These are phyloP conservation scores for Xylaria flabelliformis DNA, from an alignment of 495 filamentous ascomycete genomes.

Conservation along the genomic window DNA sequence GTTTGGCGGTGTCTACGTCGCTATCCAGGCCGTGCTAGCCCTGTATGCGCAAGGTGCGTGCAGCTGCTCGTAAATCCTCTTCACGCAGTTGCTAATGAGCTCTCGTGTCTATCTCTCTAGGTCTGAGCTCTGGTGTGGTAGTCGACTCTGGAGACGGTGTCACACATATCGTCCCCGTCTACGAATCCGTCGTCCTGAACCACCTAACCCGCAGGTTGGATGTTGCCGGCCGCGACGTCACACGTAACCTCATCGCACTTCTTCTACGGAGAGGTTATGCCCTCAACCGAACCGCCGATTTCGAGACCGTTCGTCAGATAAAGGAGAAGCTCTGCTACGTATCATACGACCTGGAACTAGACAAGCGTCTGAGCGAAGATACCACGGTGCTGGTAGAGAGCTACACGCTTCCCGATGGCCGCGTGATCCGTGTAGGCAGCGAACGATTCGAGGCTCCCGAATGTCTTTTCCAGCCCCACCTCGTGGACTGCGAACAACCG, in stretches of 20 bases:
- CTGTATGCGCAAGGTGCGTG: constrained; percentile 90
- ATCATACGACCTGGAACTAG: constrained; percentile 95
- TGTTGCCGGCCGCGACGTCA: constrained; percentile 96
- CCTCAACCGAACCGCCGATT: constrained; percentile 97
- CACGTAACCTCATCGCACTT: constrained; percentile 93
- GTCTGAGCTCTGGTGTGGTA: constrained; percentile 93
- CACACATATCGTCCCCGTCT: constrained; percentile 97
- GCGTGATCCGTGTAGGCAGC: constrained; percentile 92
- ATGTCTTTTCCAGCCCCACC: constrained; percentile 97
- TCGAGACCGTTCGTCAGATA: constrained; percentile 98
- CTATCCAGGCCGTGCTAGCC: constrained; percentile 96
- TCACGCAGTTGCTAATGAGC: background rate
- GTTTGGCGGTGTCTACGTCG: constrained; percentile 97
- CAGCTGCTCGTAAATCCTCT: background rate
- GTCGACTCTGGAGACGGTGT: constrained; percentile 98
- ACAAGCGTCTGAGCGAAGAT: constrained; percentile 94
- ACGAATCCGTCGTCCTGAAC: constrained; percentile 95
- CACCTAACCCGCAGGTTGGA: constrained; percentile 93
- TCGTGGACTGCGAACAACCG: constrained; percentile 96
- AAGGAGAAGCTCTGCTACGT: constrained; percentile 99
- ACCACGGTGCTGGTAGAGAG: constrained; percentile 97
- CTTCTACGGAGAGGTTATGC: constrained; percentile 95
- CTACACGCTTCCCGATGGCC: constrained; percentile 95
- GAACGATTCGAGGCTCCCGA: constrained; percentile 98
- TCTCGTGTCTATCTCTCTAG: constrained; percentile 48